These are phyloP conservation scores for Sporisorium reilianum DNA, from an alignment of 1,284 basidiomycete genomes.

Conservation along the genomic window DNA sequence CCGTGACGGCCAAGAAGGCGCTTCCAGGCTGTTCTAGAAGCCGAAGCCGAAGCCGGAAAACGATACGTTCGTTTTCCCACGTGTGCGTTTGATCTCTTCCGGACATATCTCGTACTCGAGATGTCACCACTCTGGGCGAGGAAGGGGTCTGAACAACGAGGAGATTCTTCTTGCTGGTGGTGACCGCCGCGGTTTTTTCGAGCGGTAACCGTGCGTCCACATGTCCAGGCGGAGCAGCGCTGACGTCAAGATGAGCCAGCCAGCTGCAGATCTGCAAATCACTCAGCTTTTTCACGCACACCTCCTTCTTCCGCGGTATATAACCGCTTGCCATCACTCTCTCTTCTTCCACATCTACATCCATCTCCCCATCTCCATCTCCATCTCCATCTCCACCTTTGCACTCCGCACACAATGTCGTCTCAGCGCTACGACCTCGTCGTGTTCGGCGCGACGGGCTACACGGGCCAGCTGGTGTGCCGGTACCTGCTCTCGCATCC, in stretches of 20 bases:
- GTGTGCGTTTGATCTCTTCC: not conserved
- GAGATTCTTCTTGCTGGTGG: too few relatives aligned
- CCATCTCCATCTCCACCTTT: too few relatives aligned
- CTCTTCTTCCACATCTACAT: too few relatives aligned
- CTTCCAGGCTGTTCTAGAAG: not conserved
- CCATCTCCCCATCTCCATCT: too few relatives aligned
- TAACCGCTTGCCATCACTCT: not conserved
- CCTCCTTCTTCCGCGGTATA: not conserved
- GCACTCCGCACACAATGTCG: constrained; percentile 29
- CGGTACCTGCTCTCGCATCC: constrained; percentile 56
- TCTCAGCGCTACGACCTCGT: constrained; percentile 47
- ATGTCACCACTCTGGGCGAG: not conserved
- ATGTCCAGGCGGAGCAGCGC: not conserved
- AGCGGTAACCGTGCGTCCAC: too few relatives aligned
- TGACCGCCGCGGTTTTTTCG: not conserved
- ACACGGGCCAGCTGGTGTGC: constrained; percentile 57
- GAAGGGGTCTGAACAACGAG: too few relatives aligned
- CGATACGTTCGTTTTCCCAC: not conserved
- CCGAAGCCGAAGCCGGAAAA: too few relatives aligned
- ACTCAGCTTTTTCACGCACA: not conserved
- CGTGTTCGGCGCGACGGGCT: constrained; percentile 65
- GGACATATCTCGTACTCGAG: not conserved
- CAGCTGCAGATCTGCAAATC: not conserved
- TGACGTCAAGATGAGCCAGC: not conserved
- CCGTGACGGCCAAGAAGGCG: too few relatives aligned